phyloP scores from a whole-genome alignment of 495 filamentous ascomycete species.

The Penicillium riverlandense region DNA sequence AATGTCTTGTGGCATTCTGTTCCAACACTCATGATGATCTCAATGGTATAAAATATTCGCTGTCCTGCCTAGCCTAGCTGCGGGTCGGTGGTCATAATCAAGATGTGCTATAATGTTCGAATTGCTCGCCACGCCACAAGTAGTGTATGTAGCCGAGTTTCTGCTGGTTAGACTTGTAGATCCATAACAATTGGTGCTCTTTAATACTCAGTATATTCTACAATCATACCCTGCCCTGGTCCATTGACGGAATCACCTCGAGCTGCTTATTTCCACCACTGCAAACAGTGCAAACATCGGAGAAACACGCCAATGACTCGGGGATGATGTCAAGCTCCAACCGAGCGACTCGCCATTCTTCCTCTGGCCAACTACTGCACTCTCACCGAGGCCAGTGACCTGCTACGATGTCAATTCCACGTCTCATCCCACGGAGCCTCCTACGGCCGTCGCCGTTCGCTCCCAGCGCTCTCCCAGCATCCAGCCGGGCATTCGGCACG shows the following conservation, averaged over 20 bases:
- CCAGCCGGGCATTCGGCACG: conserved; percentile 28
- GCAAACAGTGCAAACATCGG: conserved; percentile 33
- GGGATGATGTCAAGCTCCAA: conserved; percentile 36
- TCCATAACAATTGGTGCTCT: too few species aligned
- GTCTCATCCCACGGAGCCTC: conserved; percentile 22
- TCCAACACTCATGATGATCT: conserved; percentile 36
- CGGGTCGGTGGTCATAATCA: background rate
- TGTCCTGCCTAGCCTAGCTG: conserved; percentile 14
- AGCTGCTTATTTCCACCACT: background rate
- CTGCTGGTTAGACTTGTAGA: too few species aligned
- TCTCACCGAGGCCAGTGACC: background rate
- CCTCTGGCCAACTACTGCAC: background rate
- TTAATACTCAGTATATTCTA: too few species aligned
- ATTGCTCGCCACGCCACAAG: too few species aligned
- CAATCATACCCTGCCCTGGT: too few species aligned
- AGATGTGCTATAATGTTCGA: too few species aligned
- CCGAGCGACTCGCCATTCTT: conserved; percentile 3
- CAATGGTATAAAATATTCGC: conserved; percentile 32
- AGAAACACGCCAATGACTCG: conserved; percentile 10
- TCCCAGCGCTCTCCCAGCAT: conserved; percentile 9
- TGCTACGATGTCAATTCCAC: conserved; percentile 31
- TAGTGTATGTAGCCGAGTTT: too few species aligned
- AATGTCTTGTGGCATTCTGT: conserved; percentile 29
- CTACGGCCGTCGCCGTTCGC: conserved; percentile 21
- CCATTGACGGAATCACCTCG: too few species aligned